phyloP scores from a whole-genome alignment of 306 rosid genomes.

The Morella rubra region DNA sequence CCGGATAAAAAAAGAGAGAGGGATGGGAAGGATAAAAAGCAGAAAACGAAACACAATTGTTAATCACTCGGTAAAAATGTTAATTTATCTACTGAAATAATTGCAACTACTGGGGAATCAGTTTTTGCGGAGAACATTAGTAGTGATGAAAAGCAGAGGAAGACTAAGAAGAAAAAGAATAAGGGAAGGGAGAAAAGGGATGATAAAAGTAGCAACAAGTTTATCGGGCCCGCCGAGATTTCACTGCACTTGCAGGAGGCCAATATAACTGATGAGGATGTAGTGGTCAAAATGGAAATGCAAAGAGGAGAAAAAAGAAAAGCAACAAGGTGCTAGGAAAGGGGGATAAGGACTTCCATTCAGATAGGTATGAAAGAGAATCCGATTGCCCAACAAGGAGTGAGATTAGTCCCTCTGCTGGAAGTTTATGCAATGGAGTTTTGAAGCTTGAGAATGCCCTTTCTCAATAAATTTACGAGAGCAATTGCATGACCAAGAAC shows the following conservation, averaged over 20 bases:
- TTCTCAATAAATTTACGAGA: conserved; percentile 4
- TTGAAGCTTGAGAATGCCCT: conserved; percentile 23
- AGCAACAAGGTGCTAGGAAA: background rate
- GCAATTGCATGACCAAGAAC: background rate
- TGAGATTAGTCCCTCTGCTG: background rate
- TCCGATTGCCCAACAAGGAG: background rate
- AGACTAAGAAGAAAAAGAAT: background rate
- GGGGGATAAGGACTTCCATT: background rate
- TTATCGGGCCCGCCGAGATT: background rate
- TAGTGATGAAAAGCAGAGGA: background rate
- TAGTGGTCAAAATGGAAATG: background rate
- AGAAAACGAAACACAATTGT: too few relatives aligned
- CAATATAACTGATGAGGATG: background rate
- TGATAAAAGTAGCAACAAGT: background rate
- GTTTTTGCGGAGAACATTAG: background rate
- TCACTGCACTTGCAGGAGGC: background rate
- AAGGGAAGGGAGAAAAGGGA: background rate
- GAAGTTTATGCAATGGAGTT: background rate
- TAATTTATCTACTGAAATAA: background rate
- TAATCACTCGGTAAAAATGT: too few relatives aligned
- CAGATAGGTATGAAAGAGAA: background rate
- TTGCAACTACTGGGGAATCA: background rate
- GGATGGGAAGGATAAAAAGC: background rate
- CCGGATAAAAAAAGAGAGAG: background rate
- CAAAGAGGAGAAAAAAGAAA: background rate